Percentiles rank a stretch among this genome's conserved stretches.
These are phyloP conservation scores for Amaranthus hypochondriacus DNA, from an alignment of 148 eudicot species.

Conservation along the genomic window DNA sequence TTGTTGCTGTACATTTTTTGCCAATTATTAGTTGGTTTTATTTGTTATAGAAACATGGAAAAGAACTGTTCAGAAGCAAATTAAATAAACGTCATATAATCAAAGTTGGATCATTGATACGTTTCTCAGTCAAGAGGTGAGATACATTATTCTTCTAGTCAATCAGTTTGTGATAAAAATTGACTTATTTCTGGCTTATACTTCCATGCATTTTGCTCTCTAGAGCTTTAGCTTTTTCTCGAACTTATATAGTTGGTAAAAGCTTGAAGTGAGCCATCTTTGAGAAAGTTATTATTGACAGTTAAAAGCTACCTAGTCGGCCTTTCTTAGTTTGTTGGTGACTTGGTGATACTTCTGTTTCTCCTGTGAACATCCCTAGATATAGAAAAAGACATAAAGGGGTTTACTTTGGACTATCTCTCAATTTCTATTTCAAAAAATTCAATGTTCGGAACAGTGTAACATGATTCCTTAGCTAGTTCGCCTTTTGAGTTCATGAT, in stretches of 20 bases:
- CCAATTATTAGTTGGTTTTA: not conserved
- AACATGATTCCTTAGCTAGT: too few species aligned
- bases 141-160: not conserved
- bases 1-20: too few species aligned
- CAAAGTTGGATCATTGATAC: slow-evolving; percentile 59
- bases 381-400: too few species aligned
- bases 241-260: not conserved
- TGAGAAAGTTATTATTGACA: not conserved
- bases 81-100: slow-evolving; percentile 61
- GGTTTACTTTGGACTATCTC: too few species aligned
- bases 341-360: too few species aligned
- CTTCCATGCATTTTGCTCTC: not conserved
- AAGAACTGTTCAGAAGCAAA: slow-evolving; percentile 51
- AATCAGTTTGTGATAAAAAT: not conserved
- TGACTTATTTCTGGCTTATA: not conserved
- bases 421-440: too few species aligned
- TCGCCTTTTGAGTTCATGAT: too few species aligned
- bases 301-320: not conserved
- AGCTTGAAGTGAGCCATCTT: not conserved
- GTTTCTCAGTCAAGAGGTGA: slow-evolving; percentile 76
- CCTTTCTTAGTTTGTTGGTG: not conserved
- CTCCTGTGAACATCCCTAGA: too few species aligned
- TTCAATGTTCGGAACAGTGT: too few species aligned
- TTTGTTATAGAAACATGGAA: slow-evolving; percentile 53
- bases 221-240: not conserved